phyloP scores from a whole-genome alignment of 345 rosid species.

The Alliaria petiolata region DNA sequence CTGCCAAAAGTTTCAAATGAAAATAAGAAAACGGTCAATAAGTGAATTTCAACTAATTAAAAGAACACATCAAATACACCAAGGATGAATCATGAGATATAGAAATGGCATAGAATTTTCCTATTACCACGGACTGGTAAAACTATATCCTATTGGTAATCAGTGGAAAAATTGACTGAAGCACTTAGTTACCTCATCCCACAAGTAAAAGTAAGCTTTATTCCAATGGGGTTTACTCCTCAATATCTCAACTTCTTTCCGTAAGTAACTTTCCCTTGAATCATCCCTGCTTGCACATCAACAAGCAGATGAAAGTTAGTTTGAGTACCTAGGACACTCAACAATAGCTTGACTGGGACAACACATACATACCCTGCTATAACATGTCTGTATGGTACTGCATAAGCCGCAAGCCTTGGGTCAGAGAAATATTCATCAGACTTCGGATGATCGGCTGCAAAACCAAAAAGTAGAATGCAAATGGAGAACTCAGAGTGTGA shows the following conservation, averaged over 20 bases:
- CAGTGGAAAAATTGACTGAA: neutral
- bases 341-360: constrained; percentile 30
- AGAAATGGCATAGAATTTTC: neutral
- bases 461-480: constrained; percentile 9
- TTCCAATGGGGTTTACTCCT: constrained; percentile 91
- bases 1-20: constrained; percentile 37
- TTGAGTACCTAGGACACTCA: constrained; percentile 26
- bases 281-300: constrained; percentile 53
- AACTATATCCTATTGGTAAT: neutral
- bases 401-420: constrained; percentile 91
- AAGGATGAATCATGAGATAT: neutral
- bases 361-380: constrained; percentile 55
- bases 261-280: constrained; percentile 67
- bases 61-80: constrained; percentile 3
- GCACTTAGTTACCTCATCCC: constrained; percentile 77
- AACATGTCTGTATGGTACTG: constrained; percentile 68
- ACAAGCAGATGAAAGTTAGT: constrained; percentile 35
- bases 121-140: neutral
- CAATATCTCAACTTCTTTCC: constrained; percentile 81
- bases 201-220: constrained; percentile 90
- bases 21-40: constrained; percentile 12
- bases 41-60: neutral
- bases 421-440: constrained; percentile 86
- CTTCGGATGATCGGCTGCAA: constrained; percentile 83
- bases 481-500: constrained; percentile 9